phyloP scores from a whole-genome alignment of 2,329 filamentous ascomycete genomes.

The Blastomyces parvus region DNA sequence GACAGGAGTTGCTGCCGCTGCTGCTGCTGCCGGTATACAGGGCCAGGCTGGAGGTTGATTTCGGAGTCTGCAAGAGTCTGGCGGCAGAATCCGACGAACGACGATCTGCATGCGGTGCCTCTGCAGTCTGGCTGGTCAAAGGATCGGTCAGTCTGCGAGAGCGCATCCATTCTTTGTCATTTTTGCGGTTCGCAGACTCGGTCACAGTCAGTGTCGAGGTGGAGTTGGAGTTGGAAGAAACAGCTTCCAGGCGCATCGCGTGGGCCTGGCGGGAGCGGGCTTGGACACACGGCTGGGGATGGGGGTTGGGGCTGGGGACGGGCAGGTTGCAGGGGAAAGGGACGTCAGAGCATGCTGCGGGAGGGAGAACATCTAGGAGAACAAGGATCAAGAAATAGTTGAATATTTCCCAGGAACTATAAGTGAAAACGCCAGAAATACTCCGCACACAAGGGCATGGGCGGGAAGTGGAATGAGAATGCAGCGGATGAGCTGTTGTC shows the following conservation, averaged over 20 bases:
- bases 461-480: not conserved
- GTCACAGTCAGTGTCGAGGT: conserved; percentile 5
- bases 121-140: conserved; percentile 3
- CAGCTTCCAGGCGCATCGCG: conserved; percentile 9
- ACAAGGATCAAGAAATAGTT: not conserved
- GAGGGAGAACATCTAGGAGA: not conserved
- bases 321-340: not conserved
- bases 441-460: not conserved
- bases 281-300: not conserved
- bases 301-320: not conserved
- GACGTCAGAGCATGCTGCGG: conserved; percentile 1
- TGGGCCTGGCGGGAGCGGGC: not conserved
- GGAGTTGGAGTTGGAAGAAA: conserved; percentile 7
- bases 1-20: conserved; percentile 11
- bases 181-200: not conserved
- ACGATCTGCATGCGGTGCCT: conserved; percentile 14
- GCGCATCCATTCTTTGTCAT: conserved; percentile 8
- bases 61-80: not conserved
- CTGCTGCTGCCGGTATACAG: conserved; percentile 5
- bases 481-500: not conserved
- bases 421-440: not conserved
- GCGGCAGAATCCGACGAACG: conserved; percentile 12
- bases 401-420: not conserved
- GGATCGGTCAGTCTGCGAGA: conserved; percentile 9
- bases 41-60: conserved; percentile 12